Evolutionary conservation across 805 yeast genomes (phyloP).

Genomic region (Candida boleticola): DNA sequence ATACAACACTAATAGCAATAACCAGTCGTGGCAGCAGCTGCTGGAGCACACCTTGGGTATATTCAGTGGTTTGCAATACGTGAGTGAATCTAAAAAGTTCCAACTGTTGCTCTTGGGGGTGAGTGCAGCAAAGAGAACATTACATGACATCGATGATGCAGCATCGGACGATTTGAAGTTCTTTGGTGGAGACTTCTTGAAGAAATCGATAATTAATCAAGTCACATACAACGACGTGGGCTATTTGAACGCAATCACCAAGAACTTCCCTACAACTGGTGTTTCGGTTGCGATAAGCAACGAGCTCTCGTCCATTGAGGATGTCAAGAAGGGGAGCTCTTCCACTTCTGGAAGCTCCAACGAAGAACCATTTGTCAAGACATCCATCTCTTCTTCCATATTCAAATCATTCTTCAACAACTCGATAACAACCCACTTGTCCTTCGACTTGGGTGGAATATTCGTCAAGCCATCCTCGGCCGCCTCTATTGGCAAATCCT

Average conservation of each 20-base stretch:
- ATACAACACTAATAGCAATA: slow-evolving; percentile 37
- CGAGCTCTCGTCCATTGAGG: slow-evolving; percentile 44
- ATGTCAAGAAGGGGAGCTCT: background rate
- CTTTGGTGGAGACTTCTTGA: slow-evolving; percentile 35
- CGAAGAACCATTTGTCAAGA: slow-evolving; percentile 28
- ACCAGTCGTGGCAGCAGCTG: slow-evolving; percentile 50
- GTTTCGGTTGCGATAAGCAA: slow-evolving; percentile 59
- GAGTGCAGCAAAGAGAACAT: slow-evolving; percentile 55
- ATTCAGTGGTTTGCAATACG: slow-evolving; percentile 47
- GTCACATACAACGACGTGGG: slow-evolving; percentile 20
- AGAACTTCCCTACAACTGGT: slow-evolving; percentile 46
- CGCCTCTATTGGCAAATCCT: slow-evolving; percentile 7
- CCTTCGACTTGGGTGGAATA: slow-evolving; percentile 56
- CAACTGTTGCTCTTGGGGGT: slow-evolving; percentile 46
- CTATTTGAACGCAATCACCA: slow-evolving; percentile 21
- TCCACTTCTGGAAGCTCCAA: background rate
- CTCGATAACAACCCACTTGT: slow-evolving; percentile 47
- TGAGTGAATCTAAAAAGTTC: slow-evolving; percentile 21
- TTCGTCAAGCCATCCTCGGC: slow-evolving; percentile 28
- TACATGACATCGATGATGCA: slow-evolving; percentile 48
- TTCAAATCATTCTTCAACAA: slow-evolving; percentile 45
- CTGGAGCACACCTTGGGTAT: slow-evolving; percentile 56
- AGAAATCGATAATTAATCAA: slow-evolving; percentile 30
- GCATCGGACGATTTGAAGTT: slow-evolving; percentile 45
- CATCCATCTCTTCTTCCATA: slow-evolving; percentile 25